Base-by-base conservation (phyloP, 2,329 filamentous ascomycete species). In the Talaromyces sp. region DNA sequence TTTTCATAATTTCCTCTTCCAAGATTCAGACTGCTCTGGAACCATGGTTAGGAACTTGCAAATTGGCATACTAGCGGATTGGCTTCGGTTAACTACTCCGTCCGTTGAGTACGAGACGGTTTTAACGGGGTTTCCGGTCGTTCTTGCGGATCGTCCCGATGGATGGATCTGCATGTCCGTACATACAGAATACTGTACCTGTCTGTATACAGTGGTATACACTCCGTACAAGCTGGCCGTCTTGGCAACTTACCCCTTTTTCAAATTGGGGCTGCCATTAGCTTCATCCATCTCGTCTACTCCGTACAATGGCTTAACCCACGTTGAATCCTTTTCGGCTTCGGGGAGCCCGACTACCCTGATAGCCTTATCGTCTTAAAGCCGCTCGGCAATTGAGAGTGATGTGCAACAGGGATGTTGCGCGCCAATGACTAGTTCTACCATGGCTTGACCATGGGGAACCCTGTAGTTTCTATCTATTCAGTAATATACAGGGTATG, bases 121-220 rank as follows among this genome's bases (percentile, higher is more conserved):
- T 27, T 27, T 27, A 27, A 27, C 24, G 24, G 24, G 24, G 4
- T 27, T 27, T 27, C 24, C 24, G 24, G 24, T 27, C 19, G 17
- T 27, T n/a, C 40, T 24, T 47, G 37, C 54, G 47, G 54, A 54
- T 54, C 51, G 27, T 54, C 47, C 51, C 47, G 54, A 54, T 43
- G 22, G 54, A 56, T 56, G 51, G 41, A 36, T 41, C 32, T 41
- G 39, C 17, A 29, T 14, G n/a, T 43, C 24, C 10, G 24, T 14
- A 35, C 9, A 27, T 4, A 35, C 9, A 14, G 3, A 6, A 14
- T n/a, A 16, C 14, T 35, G 33, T 35, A 35, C 7, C 33, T 7
- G 33, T n/a, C 9, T n/a, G 11, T 35, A 14, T n/a, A 2, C n/a
- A 27, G 5, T 27, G 9, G 24, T 27, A 27, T 27, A 27, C 24